These are phyloP conservation scores for Platanus orientalis DNA, from an alignment of 164 flowering plant species.

Conservation along the genomic window DNA sequence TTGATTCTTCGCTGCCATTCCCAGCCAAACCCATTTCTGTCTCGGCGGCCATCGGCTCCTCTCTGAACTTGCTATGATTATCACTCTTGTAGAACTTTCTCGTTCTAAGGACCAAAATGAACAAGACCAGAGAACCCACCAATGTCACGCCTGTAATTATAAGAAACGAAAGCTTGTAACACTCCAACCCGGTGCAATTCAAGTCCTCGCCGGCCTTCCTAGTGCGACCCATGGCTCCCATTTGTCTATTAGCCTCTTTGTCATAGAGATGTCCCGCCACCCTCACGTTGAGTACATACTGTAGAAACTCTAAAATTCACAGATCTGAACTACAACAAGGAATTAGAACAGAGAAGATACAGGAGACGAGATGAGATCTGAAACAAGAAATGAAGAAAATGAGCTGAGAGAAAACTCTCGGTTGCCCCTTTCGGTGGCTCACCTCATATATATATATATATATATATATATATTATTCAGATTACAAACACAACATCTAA, in stretches of 20 bases:
- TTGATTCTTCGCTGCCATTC: not conserved
- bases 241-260: slow-evolving; percentile 35
- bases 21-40: not conserved
- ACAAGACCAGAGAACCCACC: slow-evolving; percentile 31
- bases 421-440: no score
- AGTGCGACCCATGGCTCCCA: slow-evolving; percentile 20
- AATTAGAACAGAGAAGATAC: no score
- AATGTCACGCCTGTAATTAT: slow-evolving; percentile 33
- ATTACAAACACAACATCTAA: no score
- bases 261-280: slow-evolving; percentile 49
- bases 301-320: no score
- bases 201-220: slow-evolving; percentile 26
- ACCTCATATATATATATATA: no score
- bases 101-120: slow-evolving; percentile 43
- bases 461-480: no score
- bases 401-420: no score
- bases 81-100: slow-evolving; percentile 17
- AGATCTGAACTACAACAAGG: no score
- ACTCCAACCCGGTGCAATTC: slow-evolving; percentile 34
- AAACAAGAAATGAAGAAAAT: no score
- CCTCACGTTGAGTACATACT: slow-evolving; percentile 47
- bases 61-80: slow-evolving; percentile 30
- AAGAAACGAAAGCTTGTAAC: slow-evolving; percentile 38
- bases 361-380: no score
- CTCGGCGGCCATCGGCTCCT: slow-evolving; percentile 3